Percentiles rank a stretch among this genome's conserved stretches.
These are phyloP conservation scores for Cyclaneusma minus DNA, from an alignment of 2,329 filamentous ascomycete genomes.

Conservation along the genomic window DNA sequence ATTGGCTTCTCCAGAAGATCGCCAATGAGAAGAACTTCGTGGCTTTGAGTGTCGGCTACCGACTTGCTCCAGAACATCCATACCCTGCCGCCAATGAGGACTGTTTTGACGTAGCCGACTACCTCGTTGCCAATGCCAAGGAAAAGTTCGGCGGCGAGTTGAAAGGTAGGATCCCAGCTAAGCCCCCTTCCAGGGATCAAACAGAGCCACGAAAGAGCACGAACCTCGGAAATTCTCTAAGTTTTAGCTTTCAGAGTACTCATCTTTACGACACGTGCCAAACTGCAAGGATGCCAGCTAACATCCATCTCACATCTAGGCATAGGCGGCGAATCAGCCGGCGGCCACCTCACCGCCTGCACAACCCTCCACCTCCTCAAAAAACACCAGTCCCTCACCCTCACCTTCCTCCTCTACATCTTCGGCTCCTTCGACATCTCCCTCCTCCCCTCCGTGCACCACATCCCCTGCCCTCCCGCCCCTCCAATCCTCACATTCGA, in stretches of 20 bases:
- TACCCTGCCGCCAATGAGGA: conserved; percentile 38
- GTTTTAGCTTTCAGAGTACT: too few species aligned
- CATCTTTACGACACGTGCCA: too few species aligned
- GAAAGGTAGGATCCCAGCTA: too few species aligned
- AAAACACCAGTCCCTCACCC: conserved; percentile 20
- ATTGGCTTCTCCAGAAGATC: conserved; percentile 28
- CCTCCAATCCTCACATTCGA: conserved; percentile 25
- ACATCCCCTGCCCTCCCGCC: conserved; percentile 5
- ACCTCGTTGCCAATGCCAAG: conserved; percentile 31
- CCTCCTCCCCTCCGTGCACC: conserved; percentile 22
- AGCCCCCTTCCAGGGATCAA: too few species aligned
- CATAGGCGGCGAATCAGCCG: conserved; percentile 25
- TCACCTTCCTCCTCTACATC: conserved; percentile 33
- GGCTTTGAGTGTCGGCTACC: conserved; percentile 40
- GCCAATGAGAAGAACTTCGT: conserved; percentile 31
- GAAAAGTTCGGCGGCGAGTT: conserved; percentile 24
- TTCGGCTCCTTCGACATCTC: conserved; percentile 35
- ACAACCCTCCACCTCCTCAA: conserved; percentile 30
- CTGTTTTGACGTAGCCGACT: conserved; percentile 38
- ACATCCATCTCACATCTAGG: conserved; percentile 6
- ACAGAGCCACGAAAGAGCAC: too few species aligned
- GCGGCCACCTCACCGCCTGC: conserved; percentile 31
- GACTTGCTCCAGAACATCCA: conserved; percentile 42
- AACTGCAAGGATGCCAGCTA: too few species aligned
- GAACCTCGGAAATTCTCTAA: too few species aligned